These are phyloP conservation scores for Aspergillaceae sp. DNA, from an alignment of 2,329 filamentous ascomycete genomes.

Conservation along the genomic window DNA sequence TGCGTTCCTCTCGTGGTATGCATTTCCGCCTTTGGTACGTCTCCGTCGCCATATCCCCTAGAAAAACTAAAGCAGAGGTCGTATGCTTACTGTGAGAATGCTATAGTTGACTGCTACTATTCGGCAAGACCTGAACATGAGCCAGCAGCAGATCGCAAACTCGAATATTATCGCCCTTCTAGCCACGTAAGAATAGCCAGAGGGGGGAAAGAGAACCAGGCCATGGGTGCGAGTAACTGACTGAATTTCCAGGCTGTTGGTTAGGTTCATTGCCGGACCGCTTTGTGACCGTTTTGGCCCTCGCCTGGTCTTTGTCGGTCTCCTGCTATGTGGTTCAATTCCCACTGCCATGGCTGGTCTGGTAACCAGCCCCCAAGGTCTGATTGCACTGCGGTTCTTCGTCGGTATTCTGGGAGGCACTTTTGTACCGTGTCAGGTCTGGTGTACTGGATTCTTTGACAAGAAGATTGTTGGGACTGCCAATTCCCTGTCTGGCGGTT, in stretches of 20 bases:
- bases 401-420: conserved; percentile 37
- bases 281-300: conserved; percentile 81
- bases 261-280: conserved; percentile 70
- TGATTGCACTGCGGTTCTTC: conserved; percentile 38
- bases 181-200: conserved; percentile 48
- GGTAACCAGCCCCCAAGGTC: conserved; percentile 53
- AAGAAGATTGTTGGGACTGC: conserved; percentile 85
- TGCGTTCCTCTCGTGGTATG: conserved; percentile 84
- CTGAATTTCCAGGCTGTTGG: conserved; percentile 47
- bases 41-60: background rate
- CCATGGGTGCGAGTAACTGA: conserved; percentile 1
- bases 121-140: conserved; percentile 66
- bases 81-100: conserved; percentile 10
- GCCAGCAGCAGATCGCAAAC: conserved; percentile 64
- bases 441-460: conserved; percentile 88
- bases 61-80: background rate
- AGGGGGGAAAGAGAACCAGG: background rate
- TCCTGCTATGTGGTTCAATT: conserved; percentile 68
- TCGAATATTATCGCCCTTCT: conserved; percentile 80
- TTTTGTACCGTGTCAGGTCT: conserved; percentile 64
- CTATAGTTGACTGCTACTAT: conserved; percentile 62
- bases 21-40: conserved; percentile 73
- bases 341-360: conserved; percentile 76
- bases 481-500: conserved; percentile 75
- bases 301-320: conserved; percentile 66